Conservation (phyloP, 352 stramenopile species). For the Phytophthora pini region DNA sequence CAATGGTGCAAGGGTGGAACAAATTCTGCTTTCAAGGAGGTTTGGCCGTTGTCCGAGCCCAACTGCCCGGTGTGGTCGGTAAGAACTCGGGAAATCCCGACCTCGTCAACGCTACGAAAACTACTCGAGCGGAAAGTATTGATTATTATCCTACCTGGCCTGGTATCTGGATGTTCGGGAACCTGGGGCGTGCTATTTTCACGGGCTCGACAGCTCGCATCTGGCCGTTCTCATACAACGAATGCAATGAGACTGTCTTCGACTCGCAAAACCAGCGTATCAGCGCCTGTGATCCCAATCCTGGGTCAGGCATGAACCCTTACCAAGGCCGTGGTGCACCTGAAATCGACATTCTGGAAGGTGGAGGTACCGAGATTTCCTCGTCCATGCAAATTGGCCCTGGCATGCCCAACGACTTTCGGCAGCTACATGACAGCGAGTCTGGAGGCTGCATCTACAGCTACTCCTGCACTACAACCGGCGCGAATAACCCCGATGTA, state of each 20-base stretch:
- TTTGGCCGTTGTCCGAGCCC: not conserved
- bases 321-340: conserved; percentile 90
- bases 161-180: conserved; percentile 54
- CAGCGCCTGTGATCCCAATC: conserved; percentile 89
- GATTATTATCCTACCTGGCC: conserved; percentile 13
- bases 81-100: conserved; percentile 10
- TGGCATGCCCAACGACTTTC: conserved; percentile 62
- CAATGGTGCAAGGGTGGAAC: conserved; percentile 91
- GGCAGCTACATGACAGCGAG: conserved; percentile 31
- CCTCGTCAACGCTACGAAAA: conserved; percentile 8
- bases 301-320: conserved; percentile 91
- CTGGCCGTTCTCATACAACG: conserved; percentile 96
- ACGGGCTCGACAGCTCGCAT: conserved; percentile 92
- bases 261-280: conserved; percentile 68
- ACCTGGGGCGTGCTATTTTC: conserved; percentile 93
- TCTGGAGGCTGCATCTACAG: conserved; percentile 11
- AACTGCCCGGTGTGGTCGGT: conserved; percentile 5
- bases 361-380: conserved; percentile 19
- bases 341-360: conserved; percentile 39
- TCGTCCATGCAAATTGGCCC: conserved; percentile 64
- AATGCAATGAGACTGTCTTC: conserved; percentile 79
- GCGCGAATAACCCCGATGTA: conserved; percentile 50
- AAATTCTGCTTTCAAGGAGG: conserved; percentile 92
- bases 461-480: conserved; percentile 30
- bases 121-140: conserved; percentile 2